A percentile compares a stretch with the other conserved stretches of the same genome.
Conservation (phyloP, 2,329 filamentous ascomycete genomes). For the Escovopsis sp. region DNA sequence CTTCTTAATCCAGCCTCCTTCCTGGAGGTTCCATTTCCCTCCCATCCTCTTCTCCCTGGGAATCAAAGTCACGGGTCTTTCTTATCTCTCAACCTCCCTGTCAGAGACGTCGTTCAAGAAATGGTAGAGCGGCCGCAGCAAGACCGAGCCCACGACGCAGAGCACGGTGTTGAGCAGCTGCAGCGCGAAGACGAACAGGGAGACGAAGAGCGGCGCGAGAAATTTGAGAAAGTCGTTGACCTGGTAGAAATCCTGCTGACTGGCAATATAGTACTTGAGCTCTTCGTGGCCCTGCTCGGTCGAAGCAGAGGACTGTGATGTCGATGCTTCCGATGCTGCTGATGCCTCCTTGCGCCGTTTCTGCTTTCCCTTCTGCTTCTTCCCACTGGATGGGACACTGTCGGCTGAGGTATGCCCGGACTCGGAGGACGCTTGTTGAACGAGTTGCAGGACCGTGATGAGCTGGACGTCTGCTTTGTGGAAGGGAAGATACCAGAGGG, state of each 20-base stretch:
- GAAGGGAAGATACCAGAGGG: slow-evolving; percentile 63
- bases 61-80: too few relatives aligned
- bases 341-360: too few relatives aligned
- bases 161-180: slow-evolving; percentile 49
- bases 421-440: slow-evolving; percentile 22
- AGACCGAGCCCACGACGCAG: slow-evolving; percentile 43
- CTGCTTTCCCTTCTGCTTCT: too few relatives aligned
- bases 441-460: slow-evolving; percentile 51
- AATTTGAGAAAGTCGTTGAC: slow-evolving; percentile 63
- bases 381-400: not conserved
- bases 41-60: too few relatives aligned
- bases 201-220: slow-evolving; percentile 42
- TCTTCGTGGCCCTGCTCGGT: too few relatives aligned
- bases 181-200: slow-evolving; percentile 37
- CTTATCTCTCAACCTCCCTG: too few relatives aligned
- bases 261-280: slow-evolving; percentile 50
- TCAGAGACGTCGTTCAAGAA: slow-evolving; percentile 12
- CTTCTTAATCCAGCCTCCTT: too few relatives aligned
- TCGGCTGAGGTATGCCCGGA: slow-evolving; percentile 6
- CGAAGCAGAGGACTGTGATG: too few relatives aligned
- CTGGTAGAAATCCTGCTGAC: slow-evolving; percentile 74
- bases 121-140: slow-evolving; percentile 22
- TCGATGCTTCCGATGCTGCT: too few relatives aligned
- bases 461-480: slow-evolving; percentile 53
- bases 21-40: too few relatives aligned